Evolutionary conservation across 164 flowering plant genomes (phyloP).

Genomic region (Vitis rupestris): DNA sequence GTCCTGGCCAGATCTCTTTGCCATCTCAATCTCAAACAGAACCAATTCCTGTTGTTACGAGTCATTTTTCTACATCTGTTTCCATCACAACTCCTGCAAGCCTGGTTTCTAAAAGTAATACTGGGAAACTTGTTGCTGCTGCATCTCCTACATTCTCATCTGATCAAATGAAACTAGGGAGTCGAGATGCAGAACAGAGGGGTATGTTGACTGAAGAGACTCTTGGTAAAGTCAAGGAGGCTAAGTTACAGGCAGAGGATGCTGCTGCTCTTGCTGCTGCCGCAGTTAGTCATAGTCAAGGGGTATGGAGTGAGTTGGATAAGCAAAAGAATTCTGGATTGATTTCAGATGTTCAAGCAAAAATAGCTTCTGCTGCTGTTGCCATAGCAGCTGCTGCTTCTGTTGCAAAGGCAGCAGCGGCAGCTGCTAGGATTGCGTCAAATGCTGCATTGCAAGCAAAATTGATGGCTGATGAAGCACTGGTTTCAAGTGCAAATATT

Average conservation of each 20-base stretch:
- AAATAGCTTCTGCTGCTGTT: conserved; percentile 75
- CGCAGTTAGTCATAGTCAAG: conserved; percentile 66
- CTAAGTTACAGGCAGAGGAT: conserved; percentile 76
- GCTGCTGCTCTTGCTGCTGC: conserved; percentile 69
- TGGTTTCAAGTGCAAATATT: conserved; percentile 26
- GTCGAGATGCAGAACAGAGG: conserved; percentile 29
- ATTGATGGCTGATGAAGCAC: conserved; percentile 78
- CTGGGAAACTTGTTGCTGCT: conserved; percentile 21
- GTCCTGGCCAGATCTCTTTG: conserved; percentile 29
- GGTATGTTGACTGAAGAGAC: conserved; percentile 49
- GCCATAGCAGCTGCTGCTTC: conserved; percentile 91
- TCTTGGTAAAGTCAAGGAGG: conserved; percentile 55
- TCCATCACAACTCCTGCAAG: conserved; percentile 28
- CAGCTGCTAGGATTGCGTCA: conserved; percentile 91
- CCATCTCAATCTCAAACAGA: conserved; percentile 35
- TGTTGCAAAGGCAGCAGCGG: conserved; percentile 98
- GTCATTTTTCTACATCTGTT: conserved; percentile 33
- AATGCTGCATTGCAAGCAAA: conserved; percentile 94
- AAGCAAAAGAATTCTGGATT: conserved; percentile 56
- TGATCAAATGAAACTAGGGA: conserved; percentile 24
- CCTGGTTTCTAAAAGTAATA: conserved; percentile 20
- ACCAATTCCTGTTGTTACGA: conserved; percentile 20
- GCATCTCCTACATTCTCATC: conserved; percentile 29
- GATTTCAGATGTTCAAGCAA: conserved; percentile 55
- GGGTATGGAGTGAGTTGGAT: conserved; percentile 70